Base-by-base conservation (phyloP, 345 rosid genomes). In the Geranium rotundifolium region DNA sequence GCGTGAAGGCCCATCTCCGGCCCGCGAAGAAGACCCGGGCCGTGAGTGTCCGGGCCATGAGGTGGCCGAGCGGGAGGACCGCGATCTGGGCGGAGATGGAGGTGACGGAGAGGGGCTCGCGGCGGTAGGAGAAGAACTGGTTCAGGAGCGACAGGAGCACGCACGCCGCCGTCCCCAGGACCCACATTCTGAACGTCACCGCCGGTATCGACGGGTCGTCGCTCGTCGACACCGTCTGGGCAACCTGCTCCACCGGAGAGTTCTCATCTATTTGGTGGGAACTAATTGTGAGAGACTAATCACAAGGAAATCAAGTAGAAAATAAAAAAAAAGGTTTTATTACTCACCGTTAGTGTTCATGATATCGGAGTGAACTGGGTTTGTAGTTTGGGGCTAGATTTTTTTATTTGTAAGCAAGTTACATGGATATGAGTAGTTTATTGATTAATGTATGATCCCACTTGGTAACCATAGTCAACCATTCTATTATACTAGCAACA, bases 31-130 rank as follows among this genome's bases (percentile, higher is more conserved):
- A 93, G 18, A 86, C 86, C 13, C 81, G 77, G 20, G 83, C 73
- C 0, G 99, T 73, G 66, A 93, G 79, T 65, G 66, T 79, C 55
- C 90, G 79, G 2, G 99, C 99, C 99, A 93, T 93, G 49, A 90
- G 75, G 62, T 69, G 87, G 14, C 99, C 99, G 0, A 90, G 86
- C 54, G 96, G 99, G 2, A 93, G 89, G 58, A 93, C 97, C 0
- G 96, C 96, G 49, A 93, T 86, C 72, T 93, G 99, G 3, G 97
- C 97, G 9, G 99, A 93, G 73, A 93, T 86, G 46, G 99, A 91
- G 15, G 96, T 83, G 88, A 92, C 90, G 0, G 99, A 49, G 27
- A 93, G 70, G 18, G 99, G 99, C 65, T 93, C 99, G 13, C 87
- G 87, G 19, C 99, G 76, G 75, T 93, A 93, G 95, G 95, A 86